phyloP scores from a whole-genome alignment of 495 filamentous ascomycete species.

The Trichoderma reesei region DNA sequence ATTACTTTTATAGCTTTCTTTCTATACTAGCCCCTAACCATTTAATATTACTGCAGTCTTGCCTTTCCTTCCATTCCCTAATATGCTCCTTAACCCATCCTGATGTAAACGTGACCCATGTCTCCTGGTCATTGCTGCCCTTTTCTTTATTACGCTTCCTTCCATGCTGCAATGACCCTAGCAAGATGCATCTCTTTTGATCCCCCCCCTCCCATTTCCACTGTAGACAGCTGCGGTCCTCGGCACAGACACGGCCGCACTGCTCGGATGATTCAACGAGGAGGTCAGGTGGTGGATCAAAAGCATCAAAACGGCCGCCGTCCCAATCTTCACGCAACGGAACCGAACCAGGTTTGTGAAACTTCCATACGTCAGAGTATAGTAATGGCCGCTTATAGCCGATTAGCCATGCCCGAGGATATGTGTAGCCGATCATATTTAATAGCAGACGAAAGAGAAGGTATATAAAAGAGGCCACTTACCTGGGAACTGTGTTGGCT shows the following conservation, averaged over 20 bases:
- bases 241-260: neutral
- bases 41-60: neutral
- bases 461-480: neutral
- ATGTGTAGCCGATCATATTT: neutral
- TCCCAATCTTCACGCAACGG: neutral
- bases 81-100: neutral
- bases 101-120: neutral
- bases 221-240: neutral
- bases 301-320: neutral
- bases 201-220: neutral
- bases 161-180: neutral
- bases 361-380: neutral
- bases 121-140: neutral
- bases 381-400: neutral
- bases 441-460: neutral
- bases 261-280: neutral
- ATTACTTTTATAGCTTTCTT: neutral
- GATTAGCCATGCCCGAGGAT: neutral
- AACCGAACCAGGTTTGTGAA: neutral
- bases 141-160: neutral
- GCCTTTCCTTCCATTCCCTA: neutral
- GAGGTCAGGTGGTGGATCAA: neutral
- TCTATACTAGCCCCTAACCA: neutral
- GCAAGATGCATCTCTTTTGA: neutral
- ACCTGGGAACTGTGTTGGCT: neutral